A percentile compares a stretch with the other conserved stretches of the same genome.
phyloP scores from a whole-genome alignment of 352 stramenopile genomes.

The Thalassiosira mediterranea region DNA sequence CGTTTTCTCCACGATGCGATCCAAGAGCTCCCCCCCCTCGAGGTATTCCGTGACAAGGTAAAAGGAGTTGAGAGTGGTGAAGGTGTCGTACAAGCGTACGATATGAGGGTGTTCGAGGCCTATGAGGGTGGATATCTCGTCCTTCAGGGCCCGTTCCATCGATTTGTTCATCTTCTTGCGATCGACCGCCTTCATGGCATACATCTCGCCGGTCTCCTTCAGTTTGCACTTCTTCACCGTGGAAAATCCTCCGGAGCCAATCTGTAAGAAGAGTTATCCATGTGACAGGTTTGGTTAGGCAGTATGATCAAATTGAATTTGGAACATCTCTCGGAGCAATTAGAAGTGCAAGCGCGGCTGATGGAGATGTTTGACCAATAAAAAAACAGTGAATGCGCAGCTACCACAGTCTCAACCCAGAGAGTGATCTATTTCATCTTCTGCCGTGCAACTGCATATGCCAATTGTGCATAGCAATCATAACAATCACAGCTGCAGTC shows the following conservation, averaged over 20 bases:
- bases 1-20: conserved; percentile 94
- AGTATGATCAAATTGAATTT: too few species aligned
- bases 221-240: conserved; percentile 61
- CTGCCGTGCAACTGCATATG: too few species aligned
- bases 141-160: conserved; percentile 74
- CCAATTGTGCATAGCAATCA: too few species aligned
- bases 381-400: too few species aligned
- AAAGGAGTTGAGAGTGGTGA: conserved; percentile 85
- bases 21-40: conserved; percentile 94
- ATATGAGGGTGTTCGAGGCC: conserved; percentile 79
- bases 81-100: conserved; percentile 83
- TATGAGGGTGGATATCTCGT: conserved; percentile 83
- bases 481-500: too few species aligned
- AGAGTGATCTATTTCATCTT: too few species aligned
- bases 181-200: conserved; percentile 82
- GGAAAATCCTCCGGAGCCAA: not conserved
- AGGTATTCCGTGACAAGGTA: conserved; percentile 98
- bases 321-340: too few species aligned
- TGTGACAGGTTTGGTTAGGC: too few species aligned
- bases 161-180: conserved; percentile 62
- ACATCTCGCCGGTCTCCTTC: conserved; percentile 44
- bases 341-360: too few species aligned
- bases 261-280: too few species aligned
- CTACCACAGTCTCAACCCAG: too few species aligned
- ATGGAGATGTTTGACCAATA: too few species aligned